Conservation (phyloP, 495 filamentous ascomycete genomes). For the Clavariopsis aquatica region DNA sequence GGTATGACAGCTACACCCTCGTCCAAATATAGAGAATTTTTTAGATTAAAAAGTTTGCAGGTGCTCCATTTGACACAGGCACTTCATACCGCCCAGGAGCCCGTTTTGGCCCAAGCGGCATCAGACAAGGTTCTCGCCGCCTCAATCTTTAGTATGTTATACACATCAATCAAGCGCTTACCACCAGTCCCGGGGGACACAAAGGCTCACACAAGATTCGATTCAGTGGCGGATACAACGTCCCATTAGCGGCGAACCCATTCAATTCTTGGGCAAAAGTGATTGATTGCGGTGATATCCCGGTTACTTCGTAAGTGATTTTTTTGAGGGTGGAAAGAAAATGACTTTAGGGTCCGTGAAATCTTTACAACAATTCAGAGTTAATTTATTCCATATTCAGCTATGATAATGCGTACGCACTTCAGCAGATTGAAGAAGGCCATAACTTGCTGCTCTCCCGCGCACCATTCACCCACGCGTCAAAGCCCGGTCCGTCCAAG, state of each 20-base stretch:
- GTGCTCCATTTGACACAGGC: slow-evolving; percentile 65
- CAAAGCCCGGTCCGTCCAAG: slow-evolving; percentile 51
- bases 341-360: background rate
- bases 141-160: slow-evolving; percentile 65
- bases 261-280: slow-evolving; percentile 50
- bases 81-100: slow-evolving; percentile 80
- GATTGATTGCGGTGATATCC: slow-evolving; percentile 49
- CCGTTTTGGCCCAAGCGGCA: slow-evolving; percentile 78
- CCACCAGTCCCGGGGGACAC: slow-evolving; percentile 19
- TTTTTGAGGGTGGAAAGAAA: too few species aligned
- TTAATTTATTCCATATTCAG: slow-evolving; percentile 19
- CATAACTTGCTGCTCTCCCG: slow-evolving; percentile 48
- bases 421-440: slow-evolving; percentile 50
- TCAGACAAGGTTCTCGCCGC: slow-evolving; percentile 74
- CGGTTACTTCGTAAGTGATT: slow-evolving; percentile 53
- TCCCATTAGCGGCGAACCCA: slow-evolving; percentile 50
- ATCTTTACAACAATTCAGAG: background rate
- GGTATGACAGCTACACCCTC: slow-evolving; percentile 23
- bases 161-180: slow-evolving; percentile 27
- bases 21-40: background rate
- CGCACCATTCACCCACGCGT: slow-evolving; percentile 54
- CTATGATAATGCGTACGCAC: slow-evolving; percentile 49
- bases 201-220: slow-evolving; percentile 56
- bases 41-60: slow-evolving; percentile 36
- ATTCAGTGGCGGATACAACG: slow-evolving; percentile 65